A percentile compares a stretch with the other conserved stretches of the same genome.
Conservation (phyloP, 345 rosid species). For the Brassica napus region DNA sequence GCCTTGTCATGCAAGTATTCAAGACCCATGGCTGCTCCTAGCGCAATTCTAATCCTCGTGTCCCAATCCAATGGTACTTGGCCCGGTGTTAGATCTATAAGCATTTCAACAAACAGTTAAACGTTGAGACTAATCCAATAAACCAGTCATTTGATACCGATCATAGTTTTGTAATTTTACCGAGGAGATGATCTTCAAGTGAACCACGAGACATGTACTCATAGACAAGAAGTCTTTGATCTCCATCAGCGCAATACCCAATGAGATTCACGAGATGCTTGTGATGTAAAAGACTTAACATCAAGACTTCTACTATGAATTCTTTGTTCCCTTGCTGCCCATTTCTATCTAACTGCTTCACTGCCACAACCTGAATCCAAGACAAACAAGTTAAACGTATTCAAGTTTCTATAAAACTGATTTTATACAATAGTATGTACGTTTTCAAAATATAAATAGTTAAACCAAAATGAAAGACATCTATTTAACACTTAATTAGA, state of each 20-base stretch:
- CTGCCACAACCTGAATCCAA: constrained; percentile 17
- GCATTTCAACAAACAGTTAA: neutral
- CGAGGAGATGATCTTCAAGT: constrained; percentile 88
- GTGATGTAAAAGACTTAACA: constrained; percentile 58
- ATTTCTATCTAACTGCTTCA: constrained; percentile 4
- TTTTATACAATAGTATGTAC: too few relatives aligned
- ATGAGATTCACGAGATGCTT: constrained; percentile 44
- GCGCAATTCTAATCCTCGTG: constrained; percentile 76
- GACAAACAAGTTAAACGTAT: neutral
- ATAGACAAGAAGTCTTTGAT: constrained; percentile 11
- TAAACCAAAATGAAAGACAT: neutral
- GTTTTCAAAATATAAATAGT: neutral
- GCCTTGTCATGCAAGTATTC: constrained; percentile 91
- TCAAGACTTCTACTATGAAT: constrained; percentile 5
- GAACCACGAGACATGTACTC: constrained; percentile 72
- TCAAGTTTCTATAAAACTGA: too few relatives aligned
- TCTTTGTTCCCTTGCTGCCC: constrained; percentile 13
- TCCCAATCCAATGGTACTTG: constrained; percentile 75
- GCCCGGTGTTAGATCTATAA: constrained; percentile 57
- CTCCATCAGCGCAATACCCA: constrained; percentile 13
- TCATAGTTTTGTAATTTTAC: constrained; percentile 42
- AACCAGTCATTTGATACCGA: neutral
- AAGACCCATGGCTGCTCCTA: constrained; percentile 79
- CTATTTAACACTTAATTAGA: neutral
- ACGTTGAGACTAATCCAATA: neutral